Percentiles rank a stretch among this genome's conserved stretches.
Evolutionary conservation across 2,329 filamentous ascomycete genomes (phyloP).

Genomic region (Cladophialophora immunda): DNA sequence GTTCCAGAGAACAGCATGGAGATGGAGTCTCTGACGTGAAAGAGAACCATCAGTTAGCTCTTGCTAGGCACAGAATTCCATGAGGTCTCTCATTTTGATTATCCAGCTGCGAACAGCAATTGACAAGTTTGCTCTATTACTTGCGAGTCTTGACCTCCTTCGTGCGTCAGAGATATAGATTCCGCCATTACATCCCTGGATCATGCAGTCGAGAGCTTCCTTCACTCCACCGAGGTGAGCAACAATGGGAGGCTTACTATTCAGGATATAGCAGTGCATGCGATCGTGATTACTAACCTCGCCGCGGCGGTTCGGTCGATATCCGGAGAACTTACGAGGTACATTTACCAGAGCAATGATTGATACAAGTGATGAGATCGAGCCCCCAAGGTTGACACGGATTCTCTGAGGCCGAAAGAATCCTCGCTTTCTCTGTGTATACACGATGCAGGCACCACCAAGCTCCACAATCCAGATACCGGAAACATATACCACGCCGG

Average conservation of each 20-base stretch:
- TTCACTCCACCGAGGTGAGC: neutral
- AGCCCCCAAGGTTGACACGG: neutral
- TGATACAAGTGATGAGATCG: neutral
- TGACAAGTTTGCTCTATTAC: neutral
- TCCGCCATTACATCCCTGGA: neutral
- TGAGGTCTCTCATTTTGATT: no score
- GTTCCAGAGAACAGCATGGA: no score
- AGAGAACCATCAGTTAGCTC: no score
- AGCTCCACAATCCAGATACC: constrained; percentile 13
- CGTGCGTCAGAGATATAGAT: neutral
- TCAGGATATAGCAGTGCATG: neutral
- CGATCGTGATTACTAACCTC: neutral
- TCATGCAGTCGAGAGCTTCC: neutral
- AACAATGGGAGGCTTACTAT: neutral
- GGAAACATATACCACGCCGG: constrained; percentile 10
- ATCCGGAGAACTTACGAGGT: neutral
- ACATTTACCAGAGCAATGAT: neutral
- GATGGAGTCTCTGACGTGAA: no score
- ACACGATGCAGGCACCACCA: neutral
- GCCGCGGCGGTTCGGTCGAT: neutral
- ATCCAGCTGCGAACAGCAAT: no score
- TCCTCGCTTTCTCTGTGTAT: neutral
- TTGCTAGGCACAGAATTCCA: no score
- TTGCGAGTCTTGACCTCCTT: neutral
- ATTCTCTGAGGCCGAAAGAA: neutral